Percentiles rank a stretch among this genome's conserved stretches.
phyloP scores from a whole-genome alignment of 108 stramenopile species.

The Skeletonema menzelii region DNA sequence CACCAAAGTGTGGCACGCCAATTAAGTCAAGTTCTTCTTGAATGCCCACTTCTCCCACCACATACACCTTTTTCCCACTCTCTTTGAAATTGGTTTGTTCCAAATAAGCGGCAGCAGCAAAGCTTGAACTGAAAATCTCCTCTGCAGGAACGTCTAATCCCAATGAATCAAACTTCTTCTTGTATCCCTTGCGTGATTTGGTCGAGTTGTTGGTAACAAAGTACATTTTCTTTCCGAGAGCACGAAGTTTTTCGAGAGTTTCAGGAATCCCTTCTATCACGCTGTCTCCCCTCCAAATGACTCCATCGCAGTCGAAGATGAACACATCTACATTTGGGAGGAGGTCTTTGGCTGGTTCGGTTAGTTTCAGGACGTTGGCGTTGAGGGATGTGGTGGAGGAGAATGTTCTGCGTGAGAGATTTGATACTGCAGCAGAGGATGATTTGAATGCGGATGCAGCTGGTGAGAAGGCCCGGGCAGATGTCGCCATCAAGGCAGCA shows the following conservation, averaged over 20 bases:
- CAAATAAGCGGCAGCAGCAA: slow-evolving; percentile 97
- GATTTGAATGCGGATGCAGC: not conserved
- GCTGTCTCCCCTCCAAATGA: slow-evolving; percentile 97
- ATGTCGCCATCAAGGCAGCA: slow-evolving; percentile 23
- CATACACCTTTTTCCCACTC: slow-evolving; percentile 95
- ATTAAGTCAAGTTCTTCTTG: slow-evolving; percentile 96
- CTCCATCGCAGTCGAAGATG: slow-evolving; percentile 99
- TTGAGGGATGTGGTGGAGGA: slow-evolving; percentile 33
- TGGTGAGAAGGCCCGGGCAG: slow-evolving; percentile 31
- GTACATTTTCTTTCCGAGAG: slow-evolving; percentile 92
- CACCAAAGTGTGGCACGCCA: slow-evolving; percentile 93
- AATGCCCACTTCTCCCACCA: slow-evolving; percentile 95
- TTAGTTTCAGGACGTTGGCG: slow-evolving; percentile 73
- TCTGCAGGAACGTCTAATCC: slow-evolving; percentile 89
- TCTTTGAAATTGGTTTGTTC: slow-evolving; percentile 96
- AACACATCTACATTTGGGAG: slow-evolving; percentile 91
- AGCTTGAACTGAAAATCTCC: slow-evolving; percentile 93
- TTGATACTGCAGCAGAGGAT: not conserved
- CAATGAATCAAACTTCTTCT: slow-evolving; percentile 92
- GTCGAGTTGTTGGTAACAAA: slow-evolving; percentile 99
- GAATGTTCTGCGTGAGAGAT: not conserved
- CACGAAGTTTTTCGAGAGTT: slow-evolving; percentile 83
- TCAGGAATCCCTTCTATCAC: slow-evolving; percentile 93
- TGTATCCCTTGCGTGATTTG: slow-evolving; percentile 92
- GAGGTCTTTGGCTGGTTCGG: slow-evolving; percentile 67